Conservation (phyloP, 2,329 filamentous ascomycete species). For the Bipolaris bicolor region DNA sequence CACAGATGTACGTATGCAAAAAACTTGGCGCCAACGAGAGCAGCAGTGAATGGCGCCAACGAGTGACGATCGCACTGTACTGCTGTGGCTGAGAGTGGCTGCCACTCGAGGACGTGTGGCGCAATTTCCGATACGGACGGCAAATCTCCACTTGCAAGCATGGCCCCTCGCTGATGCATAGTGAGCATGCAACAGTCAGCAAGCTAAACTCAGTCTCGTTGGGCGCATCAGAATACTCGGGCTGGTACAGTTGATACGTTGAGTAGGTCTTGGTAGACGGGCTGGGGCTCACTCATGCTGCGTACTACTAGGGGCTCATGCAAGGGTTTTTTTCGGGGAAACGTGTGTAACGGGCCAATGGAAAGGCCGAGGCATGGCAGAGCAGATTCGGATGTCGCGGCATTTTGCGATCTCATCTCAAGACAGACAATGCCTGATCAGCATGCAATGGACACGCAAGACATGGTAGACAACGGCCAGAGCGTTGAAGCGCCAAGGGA, state of each 20-base stretch:
- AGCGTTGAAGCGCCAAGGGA: background rate
- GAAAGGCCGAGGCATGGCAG: slow-evolving; percentile 2
- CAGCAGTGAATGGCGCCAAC: background rate
- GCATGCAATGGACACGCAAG: background rate
- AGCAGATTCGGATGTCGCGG: slow-evolving; percentile 14
- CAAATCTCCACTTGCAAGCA: background rate
- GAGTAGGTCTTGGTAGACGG: background rate
- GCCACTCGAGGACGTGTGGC: slow-evolving; percentile 1
- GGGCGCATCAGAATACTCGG: background rate
- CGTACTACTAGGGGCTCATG: background rate
- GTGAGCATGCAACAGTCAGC: background rate
- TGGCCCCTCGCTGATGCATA: background rate
- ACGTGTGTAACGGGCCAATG: slow-evolving; percentile 4
- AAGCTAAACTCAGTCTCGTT: background rate
- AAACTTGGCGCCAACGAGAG: background rate
- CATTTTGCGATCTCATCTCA: slow-evolving; percentile 1
- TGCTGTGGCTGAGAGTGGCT: slow-evolving; percentile 1
- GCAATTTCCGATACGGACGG: background rate
- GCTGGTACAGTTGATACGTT: background rate
- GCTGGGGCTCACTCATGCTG: background rate
- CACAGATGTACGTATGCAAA: background rate
- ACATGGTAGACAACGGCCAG: background rate
- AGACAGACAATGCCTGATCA: slow-evolving; percentile 8
- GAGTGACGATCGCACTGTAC: background rate
- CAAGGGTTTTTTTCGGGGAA: slow-evolving; percentile 1